phyloP scores from a whole-genome alignment of 228 moss, liverwort and hornwort species.

The Sphagnum fallax region DNA sequence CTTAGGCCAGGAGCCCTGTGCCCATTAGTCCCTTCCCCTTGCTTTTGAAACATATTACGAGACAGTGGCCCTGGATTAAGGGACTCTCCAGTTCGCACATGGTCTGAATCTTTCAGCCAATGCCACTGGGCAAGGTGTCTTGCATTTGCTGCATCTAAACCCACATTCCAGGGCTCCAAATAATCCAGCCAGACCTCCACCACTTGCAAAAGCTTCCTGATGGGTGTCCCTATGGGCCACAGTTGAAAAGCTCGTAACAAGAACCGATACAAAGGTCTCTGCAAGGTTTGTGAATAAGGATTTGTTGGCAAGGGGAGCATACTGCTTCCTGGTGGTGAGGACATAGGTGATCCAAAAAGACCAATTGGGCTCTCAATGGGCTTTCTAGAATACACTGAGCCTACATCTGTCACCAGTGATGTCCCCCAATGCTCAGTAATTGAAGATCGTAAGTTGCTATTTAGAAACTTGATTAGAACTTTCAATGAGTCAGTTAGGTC shows the following conservation, averaged over 20 bases:
- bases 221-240: slow-evolving; percentile 62
- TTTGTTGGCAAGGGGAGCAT: slow-evolving; percentile 27
- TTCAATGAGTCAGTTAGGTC: slow-evolving; percentile 61
- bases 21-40: slow-evolving; percentile 29
- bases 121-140: slow-evolving; percentile 40
- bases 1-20: slow-evolving; percentile 25
- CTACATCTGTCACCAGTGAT: slow-evolving; percentile 36
- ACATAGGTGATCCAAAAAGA: slow-evolving; percentile 40
- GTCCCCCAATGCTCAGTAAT: slow-evolving; percentile 30
- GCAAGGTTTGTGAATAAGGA: slow-evolving; percentile 42
- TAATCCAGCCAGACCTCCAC: slow-evolving; percentile 65
- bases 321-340: slow-evolving; percentile 30
- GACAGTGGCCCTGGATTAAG: slow-evolving; percentile 14
- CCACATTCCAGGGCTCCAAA: slow-evolving; percentile 57
- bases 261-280: slow-evolving; percentile 60
- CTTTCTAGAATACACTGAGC: slow-evolving; percentile 31
- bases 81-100: slow-evolving; percentile 25
- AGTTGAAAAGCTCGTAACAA: slow-evolving; percentile 50
- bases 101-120: slow-evolving; percentile 22
- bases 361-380: slow-evolving; percentile 30
- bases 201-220: slow-evolving; percentile 47
- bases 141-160: slow-evolving; percentile 45
- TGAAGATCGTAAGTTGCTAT: slow-evolving; percentile 42
- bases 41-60: slow-evolving; percentile 40
- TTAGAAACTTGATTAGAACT: slow-evolving; percentile 57